Conservation (phyloP, 495 filamentous ascomycete genomes). For the Hapsidospora chrysogenum region DNA sequence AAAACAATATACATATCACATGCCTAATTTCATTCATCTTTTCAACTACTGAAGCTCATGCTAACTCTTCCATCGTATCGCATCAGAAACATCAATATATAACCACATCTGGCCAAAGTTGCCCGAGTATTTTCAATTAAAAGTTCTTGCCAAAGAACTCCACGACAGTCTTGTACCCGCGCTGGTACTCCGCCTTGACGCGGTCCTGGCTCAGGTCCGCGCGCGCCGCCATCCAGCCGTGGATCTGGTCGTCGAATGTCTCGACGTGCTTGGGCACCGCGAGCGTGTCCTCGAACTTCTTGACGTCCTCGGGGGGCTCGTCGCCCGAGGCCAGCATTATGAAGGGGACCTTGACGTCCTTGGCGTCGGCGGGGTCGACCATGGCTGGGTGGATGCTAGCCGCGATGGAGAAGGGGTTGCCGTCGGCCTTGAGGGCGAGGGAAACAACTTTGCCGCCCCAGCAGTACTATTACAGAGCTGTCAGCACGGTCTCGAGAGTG, state of each 20-base stretch:
- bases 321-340: slow-evolving; percentile 52
- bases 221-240: slow-evolving; percentile 84
- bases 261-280: slow-evolving; percentile 56
- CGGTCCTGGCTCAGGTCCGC: slow-evolving; percentile 46
- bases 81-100: too few species aligned
- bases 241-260: slow-evolving; percentile 66
- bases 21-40: too few species aligned
- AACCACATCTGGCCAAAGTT: too few species aligned
- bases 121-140: too few species aligned
- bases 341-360: slow-evolving; percentile 45
- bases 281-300: slow-evolving; percentile 51
- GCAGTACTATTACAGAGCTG: slow-evolving; percentile 52
- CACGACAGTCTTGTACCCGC: slow-evolving; percentile 59
- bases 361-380: slow-evolving; percentile 64
- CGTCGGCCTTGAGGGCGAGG: slow-evolving; percentile 37
- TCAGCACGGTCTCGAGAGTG: neutral
- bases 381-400: slow-evolving; percentile 74
- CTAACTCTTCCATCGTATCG: too few species aligned
- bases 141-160: slow-evolving; percentile 63
- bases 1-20: too few species aligned
- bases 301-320: slow-evolving; percentile 47
- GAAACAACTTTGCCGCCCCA: slow-evolving; percentile 73
- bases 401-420: slow-evolving; percentile 50
- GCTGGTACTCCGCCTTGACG: slow-evolving; percentile 59
- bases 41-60: too few species aligned